Evolutionary conservation across 2,329 filamentous ascomycete species (phyloP).

Genomic region (Aspergillus transmontanensis): DNA sequence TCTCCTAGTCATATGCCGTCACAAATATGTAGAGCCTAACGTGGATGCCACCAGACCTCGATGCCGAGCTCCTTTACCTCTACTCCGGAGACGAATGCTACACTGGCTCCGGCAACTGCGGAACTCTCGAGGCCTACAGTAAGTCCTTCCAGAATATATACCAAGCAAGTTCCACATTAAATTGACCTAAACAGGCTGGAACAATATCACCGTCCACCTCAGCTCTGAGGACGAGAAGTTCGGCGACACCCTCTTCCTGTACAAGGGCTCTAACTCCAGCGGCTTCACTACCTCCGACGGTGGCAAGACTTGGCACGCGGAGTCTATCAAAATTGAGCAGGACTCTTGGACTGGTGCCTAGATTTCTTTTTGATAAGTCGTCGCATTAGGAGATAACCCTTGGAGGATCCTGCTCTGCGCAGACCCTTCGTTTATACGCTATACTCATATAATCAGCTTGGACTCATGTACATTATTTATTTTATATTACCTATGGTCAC

Average conservation of each 20-base stretch:
- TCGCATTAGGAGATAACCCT: not conserved
- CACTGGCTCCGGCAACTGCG: slow-evolving; percentile 23
- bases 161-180: accelerated
- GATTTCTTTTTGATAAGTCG: too few relatives aligned
- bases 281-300: slow-evolving; percentile 17
- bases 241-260: slow-evolving; percentile 15
- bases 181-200: slow-evolving; percentile 10
- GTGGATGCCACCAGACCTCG: slow-evolving; percentile 8
- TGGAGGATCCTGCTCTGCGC: not conserved
- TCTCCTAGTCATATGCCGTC: too few relatives aligned
- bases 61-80: slow-evolving; percentile 19
- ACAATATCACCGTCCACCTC: slow-evolving; percentile 21
- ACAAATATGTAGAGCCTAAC: too few relatives aligned
- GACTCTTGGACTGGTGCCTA: not conserved
- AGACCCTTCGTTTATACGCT: not conserved
- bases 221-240: slow-evolving; percentile 18
- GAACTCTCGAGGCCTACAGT: slow-evolving; percentile 18
- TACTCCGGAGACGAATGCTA: slow-evolving; percentile 26
- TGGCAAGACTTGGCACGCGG: slow-evolving; percentile 19
- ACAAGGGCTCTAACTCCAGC: slow-evolving; percentile 14
- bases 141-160: not conserved
- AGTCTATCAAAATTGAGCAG: not conserved
- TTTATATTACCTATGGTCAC: too few relatives aligned
- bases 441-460: not conserved
- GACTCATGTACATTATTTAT: not conserved